Evolutionary conservation across 179 eudicot genomes (phyloP).

Genomic region (Beta macrorhiza): DNA sequence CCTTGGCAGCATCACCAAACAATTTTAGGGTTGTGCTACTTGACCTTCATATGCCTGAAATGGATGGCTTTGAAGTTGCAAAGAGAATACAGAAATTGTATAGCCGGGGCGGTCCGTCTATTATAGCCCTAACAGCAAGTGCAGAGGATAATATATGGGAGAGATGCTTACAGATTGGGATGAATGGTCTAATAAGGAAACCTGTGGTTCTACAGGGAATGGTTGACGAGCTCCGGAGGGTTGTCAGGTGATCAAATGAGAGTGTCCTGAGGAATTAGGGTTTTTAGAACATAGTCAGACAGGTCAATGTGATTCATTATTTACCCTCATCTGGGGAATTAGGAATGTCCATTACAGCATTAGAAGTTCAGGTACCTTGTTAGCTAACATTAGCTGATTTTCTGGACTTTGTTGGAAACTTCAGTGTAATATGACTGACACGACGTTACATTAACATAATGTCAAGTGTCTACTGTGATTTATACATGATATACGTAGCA

Average conservation of each 20-base stretch:
- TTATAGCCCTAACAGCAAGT: constrained; percentile 44
- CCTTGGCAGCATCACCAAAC: constrained; percentile 34
- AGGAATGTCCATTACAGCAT: constrained; percentile 12
- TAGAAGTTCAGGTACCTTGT: constrained; percentile 11
- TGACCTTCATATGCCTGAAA: constrained; percentile 52
- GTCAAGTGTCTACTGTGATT: constrained; percentile 6
- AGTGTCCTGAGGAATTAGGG: not conserved
- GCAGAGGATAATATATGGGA: constrained; percentile 50
- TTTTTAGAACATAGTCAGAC: not conserved
- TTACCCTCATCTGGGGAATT: not conserved
- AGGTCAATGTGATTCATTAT: not conserved
- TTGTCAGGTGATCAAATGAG: constrained; percentile 26
- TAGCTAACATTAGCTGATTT: constrained; percentile 14
- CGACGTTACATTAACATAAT: constrained; percentile 2
- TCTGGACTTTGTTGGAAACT: not conserved
- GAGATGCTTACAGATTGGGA: constrained; percentile 40
- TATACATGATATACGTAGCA: constrained; percentile 20
- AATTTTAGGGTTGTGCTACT: constrained; percentile 36
- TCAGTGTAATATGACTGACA: not conserved
- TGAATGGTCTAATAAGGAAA: constrained; percentile 49
- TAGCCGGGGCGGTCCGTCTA: constrained; percentile 34
- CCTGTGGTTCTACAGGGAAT: constrained; percentile 45
- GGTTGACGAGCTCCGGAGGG: constrained; percentile 43
- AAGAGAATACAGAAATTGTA: constrained; percentile 36
- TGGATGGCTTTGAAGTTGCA: constrained; percentile 49